Base-by-base conservation (phyloP, 2,329 filamentous ascomycete species). In the Talaromyces sp. region DNA sequence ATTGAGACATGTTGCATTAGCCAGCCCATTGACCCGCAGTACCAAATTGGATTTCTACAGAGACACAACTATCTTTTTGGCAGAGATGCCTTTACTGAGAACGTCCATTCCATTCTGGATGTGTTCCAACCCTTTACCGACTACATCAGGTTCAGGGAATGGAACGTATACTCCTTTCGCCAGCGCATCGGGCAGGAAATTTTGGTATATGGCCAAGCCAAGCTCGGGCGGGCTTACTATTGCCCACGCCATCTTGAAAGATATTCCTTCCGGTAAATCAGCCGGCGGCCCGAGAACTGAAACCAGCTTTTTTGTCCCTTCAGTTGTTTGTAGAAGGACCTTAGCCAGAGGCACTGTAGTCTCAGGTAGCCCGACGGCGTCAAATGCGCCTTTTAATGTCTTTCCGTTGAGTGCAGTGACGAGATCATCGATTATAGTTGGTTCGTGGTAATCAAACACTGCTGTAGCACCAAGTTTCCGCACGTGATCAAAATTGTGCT, bases 41-140 rank as follows among this genome's bases (percentile, higher is more conserved):
- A 50, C 4, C 10, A 23, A 18, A 1, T 23, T 27, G 1, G 3
- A 50, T 23, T 50, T 27, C 23, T 27, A 57, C 40, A 57, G 27
- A 16, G 33, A 33, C 10, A 79, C 72, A 10, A 81, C 77, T 23
- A 79, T 50, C 68, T 81, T 81, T 66, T 73, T 72, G 3, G 75
- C 78, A n/a, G 77, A 79, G 3, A 81, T 74, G 6, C 78, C 78
- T 57, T 72, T 71, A 65, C 71, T 75, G 51, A 63, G 70, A 1
- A 71, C 52, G 62, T 80, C 73, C 42, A 81, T 61, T 1, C 71
- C 79, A 3, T 70, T 72, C 64, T 82, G 78, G 1, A 81, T 68
- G 23, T 67, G 72, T 56, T 76, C 75, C 16, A 82, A 64, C 3
- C 80, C 79, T 6, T 74, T 71, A 4, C 78, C 78, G 0, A 76